Evolutionary conservation across 257 asterid species (phyloP), one percentile per base, ranked within the genome.

Genomic region (Cordia subcordata): DNA sequence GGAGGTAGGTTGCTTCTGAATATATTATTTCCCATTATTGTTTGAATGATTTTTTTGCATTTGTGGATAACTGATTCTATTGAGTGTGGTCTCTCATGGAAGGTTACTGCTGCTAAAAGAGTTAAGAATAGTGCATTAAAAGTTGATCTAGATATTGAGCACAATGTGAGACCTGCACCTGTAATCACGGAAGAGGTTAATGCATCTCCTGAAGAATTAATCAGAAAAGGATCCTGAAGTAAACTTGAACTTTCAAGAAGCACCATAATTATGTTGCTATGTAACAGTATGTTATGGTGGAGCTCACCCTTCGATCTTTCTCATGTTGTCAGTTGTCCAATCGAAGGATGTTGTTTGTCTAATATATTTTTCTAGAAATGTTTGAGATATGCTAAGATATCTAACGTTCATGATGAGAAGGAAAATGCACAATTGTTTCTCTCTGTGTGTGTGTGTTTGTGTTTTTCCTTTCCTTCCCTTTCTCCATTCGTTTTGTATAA

Each of bases 41-140:
- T 42, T 42, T 42, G 35, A n/a, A 27, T 8, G 11, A 8, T 19
- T 21, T 66, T 55, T 52, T 64, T n/a, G 55, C 37, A 55, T 59
- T 38, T 52, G 4, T 27, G 55, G 49, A n/a, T 56, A 49, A 38
- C 19, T 19, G 35, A 21, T 17, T 60, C 64, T 62, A 35, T 63
- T 42, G 16, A 50, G 57, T 63, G 18, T 35, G 55, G 61, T 75
- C 61, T 64, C 11, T 81, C 54, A 68, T 79, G 53, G 57, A 78
- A 93, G 97, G 81, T 93, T 55, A 85, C 90, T 71, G 96, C 99
- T 72, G 76, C 81, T 62, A 86, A 84, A 77, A 83, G 97, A 65
- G 90, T 92, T 37, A 85, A 85, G 72, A 93, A 93, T 67, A 93
- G 97, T 82, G 99, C 96, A 10, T 73, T 93, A 72, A 96, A 86